These are phyloP conservation scores for Umbelopsis ramanniana DNA, from an alignment of 192 early-diverging fungal species.

Conservation along the genomic window DNA sequence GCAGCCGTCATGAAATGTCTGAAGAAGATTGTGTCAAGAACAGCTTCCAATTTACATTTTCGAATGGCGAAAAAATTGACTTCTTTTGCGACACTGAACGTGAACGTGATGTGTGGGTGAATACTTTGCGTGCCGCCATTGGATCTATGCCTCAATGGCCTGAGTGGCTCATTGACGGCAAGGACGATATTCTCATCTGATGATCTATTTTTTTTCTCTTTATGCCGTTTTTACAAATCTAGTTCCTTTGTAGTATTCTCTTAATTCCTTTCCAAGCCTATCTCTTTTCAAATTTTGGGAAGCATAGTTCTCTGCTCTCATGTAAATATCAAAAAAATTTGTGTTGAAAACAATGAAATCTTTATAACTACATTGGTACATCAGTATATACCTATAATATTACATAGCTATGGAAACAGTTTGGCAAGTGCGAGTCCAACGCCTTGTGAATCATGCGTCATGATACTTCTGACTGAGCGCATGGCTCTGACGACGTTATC, in stretches of 20 bases:
- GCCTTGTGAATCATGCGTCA: conserved; percentile 13
- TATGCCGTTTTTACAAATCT: background rate
- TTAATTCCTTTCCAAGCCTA: too few relatives aligned
- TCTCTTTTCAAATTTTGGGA: background rate
- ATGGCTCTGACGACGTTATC: background rate
- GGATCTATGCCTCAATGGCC: conserved; percentile 15
- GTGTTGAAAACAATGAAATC: background rate
- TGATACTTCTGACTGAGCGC: background rate
- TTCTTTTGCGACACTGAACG: conserved; percentile 35
- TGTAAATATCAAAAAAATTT: conserved; percentile 4
- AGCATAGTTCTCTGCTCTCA: conserved; percentile 3
- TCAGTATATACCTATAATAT: background rate
- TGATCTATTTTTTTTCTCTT: background rate
- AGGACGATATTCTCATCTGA: conserved; percentile 3
- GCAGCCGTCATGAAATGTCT: too few relatives aligned
- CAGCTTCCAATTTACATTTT: conserved; percentile 32
- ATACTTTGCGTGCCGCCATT: conserved; percentile 24
- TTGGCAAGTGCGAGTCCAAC: background rate
- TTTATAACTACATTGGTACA: background rate
- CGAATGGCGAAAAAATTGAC: conserved; percentile 34
- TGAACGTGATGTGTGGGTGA: conserved; percentile 30
- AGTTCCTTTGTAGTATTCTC: background rate
- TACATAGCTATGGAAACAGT: conserved; percentile 9
- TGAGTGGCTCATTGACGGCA: conserved; percentile 18
- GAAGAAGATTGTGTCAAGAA: conserved; percentile 29